Base-by-base conservation (phyloP, 2,329 filamentous ascomycete genomes). In the Fusarium falciforme region DNA sequence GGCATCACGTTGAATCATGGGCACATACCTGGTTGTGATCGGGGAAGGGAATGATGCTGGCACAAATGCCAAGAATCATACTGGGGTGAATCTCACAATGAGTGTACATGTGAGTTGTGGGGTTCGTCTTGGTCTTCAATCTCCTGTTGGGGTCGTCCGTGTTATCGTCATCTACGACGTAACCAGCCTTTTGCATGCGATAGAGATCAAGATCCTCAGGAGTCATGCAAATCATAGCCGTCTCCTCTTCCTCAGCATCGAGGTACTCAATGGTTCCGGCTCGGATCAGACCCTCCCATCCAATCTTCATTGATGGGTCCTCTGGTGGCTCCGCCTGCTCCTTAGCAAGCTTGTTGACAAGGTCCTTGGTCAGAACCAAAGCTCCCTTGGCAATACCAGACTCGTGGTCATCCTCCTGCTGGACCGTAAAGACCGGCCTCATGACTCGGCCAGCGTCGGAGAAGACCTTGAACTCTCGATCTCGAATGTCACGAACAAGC, bases 11-110 rank as follows among this genome's bases (percentile, higher is more conserved):
- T 6, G 14, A 6, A 12, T 20, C 2, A 20, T 42, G 8, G 52
- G 29, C 10, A 80, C 87, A 78, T 87, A 92, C 90, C 86, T 94
- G 94, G 82, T 99, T 99, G 87, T 99, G 96, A 85, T 99, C 96
- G 1, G 97, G 96, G 91, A 99, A 99, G 0, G 96, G 96, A 87
- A 99, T 99, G 83, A 99, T 99, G 85, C 95, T 98, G 79, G 96
- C 96, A 81, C 97, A 99, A 74, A 99, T 97, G 81, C 96, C 96
- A 64, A 99, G 86, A 82, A 99, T 96, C 96, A 99, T 99, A 84
- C 95, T 98, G 22, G 96, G 97, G 79, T 99, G 97, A 82, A 99
- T 98, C 85, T 99, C 96, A 84, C 97, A 99, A 83, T 99, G 97
- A 0, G 96, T 99, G 88, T 96, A 98, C 79, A 93, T 94, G 83